phyloP scores from a whole-genome alignment of 2,329 filamentous ascomycete species.

The Furcasterigmium sp. region DNA sequence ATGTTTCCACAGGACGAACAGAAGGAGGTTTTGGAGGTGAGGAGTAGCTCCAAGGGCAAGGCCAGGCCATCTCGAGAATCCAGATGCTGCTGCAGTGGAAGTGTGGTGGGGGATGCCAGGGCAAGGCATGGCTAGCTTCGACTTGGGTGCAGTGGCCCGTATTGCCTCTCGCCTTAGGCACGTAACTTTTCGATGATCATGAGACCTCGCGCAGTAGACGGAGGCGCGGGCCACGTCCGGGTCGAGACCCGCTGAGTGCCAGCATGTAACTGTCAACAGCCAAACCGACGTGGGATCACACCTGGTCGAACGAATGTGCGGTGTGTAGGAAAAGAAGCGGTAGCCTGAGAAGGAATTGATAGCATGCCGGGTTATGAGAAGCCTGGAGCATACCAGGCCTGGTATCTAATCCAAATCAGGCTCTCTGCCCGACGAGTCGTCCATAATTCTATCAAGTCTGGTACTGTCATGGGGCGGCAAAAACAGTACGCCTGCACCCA shows the following conservation, averaged over 20 bases:
- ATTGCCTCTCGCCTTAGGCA: no score
- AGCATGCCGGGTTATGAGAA: not conserved
- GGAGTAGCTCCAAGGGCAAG: not conserved
- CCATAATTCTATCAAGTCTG: conserved; percentile 1
- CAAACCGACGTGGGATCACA: no score
- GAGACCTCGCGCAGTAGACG: not conserved
- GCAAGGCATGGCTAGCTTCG: not conserved
- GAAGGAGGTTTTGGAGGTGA: no score
- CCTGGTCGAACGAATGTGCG: no score
- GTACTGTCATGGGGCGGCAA: no score
- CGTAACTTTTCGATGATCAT: not conserved
- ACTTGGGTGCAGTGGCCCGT: not conserved
- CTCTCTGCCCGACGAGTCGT: not conserved
- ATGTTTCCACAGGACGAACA: no score
- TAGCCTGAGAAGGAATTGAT: not conserved
- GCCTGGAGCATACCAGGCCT: not conserved
- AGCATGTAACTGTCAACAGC: not conserved
- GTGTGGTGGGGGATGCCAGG: not conserved
- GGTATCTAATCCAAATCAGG: not conserved
- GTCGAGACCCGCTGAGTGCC: no score
- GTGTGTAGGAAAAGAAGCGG: not conserved
- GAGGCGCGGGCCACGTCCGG: not conserved
- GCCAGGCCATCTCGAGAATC: not conserved
- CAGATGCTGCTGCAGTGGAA: not conserved
- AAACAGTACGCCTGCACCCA: no score